Evolutionary conservation across 1,284 basidiomycete species (phyloP).

Genomic region (Xanthoconium separans): DNA sequence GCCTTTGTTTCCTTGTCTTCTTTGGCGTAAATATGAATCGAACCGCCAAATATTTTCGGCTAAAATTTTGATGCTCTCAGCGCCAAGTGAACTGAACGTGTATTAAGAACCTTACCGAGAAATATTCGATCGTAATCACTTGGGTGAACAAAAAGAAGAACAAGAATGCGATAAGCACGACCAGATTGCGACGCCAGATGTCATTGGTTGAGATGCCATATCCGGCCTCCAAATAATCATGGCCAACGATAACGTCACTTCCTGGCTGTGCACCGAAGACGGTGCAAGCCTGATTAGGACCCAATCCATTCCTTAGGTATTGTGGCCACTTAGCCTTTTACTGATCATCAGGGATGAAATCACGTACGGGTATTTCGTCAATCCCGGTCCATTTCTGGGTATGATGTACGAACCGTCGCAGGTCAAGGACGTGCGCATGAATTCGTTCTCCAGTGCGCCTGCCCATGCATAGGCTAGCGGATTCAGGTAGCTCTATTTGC

Average conservation of each 20-base stretch:
- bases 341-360: slow-evolving; percentile 1
- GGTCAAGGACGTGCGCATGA: slow-evolving; percentile 63
- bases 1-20: slow-evolving; percentile 75
- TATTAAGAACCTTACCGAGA: slow-evolving; percentile 46
- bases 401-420: slow-evolving; percentile 72
- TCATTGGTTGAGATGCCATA: slow-evolving; percentile 51
- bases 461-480: slow-evolving; percentile 80
- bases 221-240: slow-evolving; percentile 57
- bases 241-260: slow-evolving; percentile 47
- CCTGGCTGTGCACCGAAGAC: slow-evolving; percentile 58
- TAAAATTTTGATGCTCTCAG: slow-evolving; percentile 19
- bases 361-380: slow-evolving; percentile 67
- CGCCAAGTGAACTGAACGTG: neutral
- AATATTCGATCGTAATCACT: slow-evolving; percentile 59
- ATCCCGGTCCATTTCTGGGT: slow-evolving; percentile 64
- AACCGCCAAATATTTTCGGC: slow-evolving; percentile 49
- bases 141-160: slow-evolving; percentile 67
- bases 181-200: slow-evolving; percentile 61
- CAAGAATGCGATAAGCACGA: slow-evolving; percentile 62
- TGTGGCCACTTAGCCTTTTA: neutral
- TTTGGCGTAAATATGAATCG: slow-evolving; percentile 67
- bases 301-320: slow-evolving; percentile 42
- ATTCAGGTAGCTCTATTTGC: slow-evolving; percentile 65
- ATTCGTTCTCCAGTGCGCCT: slow-evolving; percentile 82
- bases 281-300: slow-evolving; percentile 69